Percentiles rank a stretch among this genome's conserved stretches.
Evolutionary conservation across 1,139 yeast species (phyloP).

Genomic region (Yamadazyma spencermartinsiae): DNA sequence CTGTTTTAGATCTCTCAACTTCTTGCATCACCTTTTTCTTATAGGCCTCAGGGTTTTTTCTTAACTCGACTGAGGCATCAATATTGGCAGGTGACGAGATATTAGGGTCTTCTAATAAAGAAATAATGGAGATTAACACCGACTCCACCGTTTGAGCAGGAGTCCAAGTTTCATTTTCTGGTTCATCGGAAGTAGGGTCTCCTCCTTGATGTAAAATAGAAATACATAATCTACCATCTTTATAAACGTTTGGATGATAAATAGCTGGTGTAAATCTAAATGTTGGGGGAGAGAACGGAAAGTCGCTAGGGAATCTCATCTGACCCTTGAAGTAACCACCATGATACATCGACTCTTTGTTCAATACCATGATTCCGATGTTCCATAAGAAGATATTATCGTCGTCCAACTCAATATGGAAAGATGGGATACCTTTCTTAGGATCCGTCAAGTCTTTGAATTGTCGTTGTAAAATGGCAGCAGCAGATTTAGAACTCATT

Average conservation of each 20-base stretch:
- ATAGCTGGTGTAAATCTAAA: conserved; percentile 94
- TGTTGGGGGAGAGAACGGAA: conserved; percentile 89
- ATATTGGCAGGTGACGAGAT: conserved; percentile 93
- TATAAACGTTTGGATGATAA: conserved; percentile 91
- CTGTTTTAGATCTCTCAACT: conserved; percentile 79
- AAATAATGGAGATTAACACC: conserved; percentile 84
- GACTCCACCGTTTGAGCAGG: conserved; percentile 96
- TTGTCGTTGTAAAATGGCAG: conserved; percentile 89
- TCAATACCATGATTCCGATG: conserved; percentile 88
- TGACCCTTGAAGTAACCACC: conserved; percentile 97
- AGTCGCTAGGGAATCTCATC: conserved; percentile 89
- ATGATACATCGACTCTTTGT: conserved; percentile 86
- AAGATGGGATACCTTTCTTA: conserved; percentile 85
- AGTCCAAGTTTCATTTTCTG: conserved; percentile 91
- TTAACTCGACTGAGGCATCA: conserved; percentile 91
- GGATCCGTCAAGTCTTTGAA: conserved; percentile 93
- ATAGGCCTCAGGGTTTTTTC: conserved; percentile 80
- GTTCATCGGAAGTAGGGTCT: conserved; percentile 86
- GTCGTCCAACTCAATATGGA: conserved; percentile 83
- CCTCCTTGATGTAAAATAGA: conserved; percentile 90
- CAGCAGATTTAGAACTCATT: conserved; percentile 57
- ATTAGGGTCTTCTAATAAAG: conserved; percentile 90
- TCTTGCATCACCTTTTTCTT: conserved; percentile 76
- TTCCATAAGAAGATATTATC: conserved; percentile 93
- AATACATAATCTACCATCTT: conserved; percentile 90